Base-by-base conservation (phyloP, 2,329 filamentous ascomycete genomes). In the Daldinia eschscholtzii region DNA sequence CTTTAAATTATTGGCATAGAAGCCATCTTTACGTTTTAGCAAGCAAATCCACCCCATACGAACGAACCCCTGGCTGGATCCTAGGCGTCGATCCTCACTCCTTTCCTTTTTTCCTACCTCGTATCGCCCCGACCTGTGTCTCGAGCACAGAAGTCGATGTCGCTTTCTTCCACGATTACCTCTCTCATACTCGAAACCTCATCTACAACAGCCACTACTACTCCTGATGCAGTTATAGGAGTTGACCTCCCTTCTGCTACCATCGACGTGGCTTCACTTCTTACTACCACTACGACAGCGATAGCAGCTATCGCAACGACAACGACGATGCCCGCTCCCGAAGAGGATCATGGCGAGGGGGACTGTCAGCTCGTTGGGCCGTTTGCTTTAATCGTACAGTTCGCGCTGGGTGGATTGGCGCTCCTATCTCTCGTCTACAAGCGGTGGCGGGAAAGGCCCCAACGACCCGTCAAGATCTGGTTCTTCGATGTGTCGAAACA, bases 401-500 rank as follows among this genome's bases (percentile, higher is more conserved):
- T 89, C 48, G 93, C 93, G 1, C 88, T 99, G 18, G 96, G 96
- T 18, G 88, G 86, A 18, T 83, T 98, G 63, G 96, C 96, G 7
- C 83, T 98, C 59, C 84, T 95, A 61, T 93, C 94, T 0, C 87
- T 99, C 56, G 95, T 98, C 6, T 97, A 89, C 84, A 99, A 99
- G 84, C 88, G 96, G 74, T 97, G 92, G 89, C 89, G 93, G 72
- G 96, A 99, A 82, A 87, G 93, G 64, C 95, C 96, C 1, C 95
- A 98, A 79, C 88, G 96, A 62, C 95, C 95, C 0, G 78, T 98
- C 77, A 97, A 97, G 86, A 94, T 99, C 72, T 99, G 96, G 95
- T 94, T 93, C 80, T 99, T 98, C 80, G 96, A 99, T 78, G 96
- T 91, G 26, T 97, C 93, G 35, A 99, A 99, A 84, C 96, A 99